These are phyloP conservation scores for Pseudocercospora fuligena DNA, from an alignment of 2,329 filamentous ascomycete species.

Conservation along the genomic window DNA sequence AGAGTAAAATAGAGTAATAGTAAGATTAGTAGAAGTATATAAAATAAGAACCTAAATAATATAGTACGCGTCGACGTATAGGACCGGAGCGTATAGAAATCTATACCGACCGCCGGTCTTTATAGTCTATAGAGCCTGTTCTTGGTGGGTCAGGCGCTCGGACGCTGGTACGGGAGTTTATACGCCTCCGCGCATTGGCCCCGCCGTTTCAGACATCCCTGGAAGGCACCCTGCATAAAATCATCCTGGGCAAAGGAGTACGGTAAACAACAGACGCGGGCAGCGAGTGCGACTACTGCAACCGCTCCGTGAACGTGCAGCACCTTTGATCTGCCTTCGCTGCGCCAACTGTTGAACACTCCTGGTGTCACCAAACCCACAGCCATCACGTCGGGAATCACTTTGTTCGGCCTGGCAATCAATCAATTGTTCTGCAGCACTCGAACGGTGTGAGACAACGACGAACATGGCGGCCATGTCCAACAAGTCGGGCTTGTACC, in stretches of 20 bases:
- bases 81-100: too few species aligned
- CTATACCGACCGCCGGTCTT: too few species aligned
- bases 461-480: conserved; percentile 22
- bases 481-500: conserved; percentile 49
- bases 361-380: not conserved
- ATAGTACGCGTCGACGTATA: too few species aligned
- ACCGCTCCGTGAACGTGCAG: too few species aligned
- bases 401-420: not conserved
- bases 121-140: too few species aligned
- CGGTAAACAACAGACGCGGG: not conserved
- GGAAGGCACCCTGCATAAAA: not conserved
- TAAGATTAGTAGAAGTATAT: too few species aligned
- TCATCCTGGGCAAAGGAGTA: not conserved
- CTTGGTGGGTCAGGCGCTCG: too few species aligned
- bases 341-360: not conserved
- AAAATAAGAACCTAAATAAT: too few species aligned
- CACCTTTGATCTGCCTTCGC: not conserved
- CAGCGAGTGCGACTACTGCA: too few species aligned
- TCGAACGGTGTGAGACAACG: conserved; percentile 6
- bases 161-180: too few species aligned
- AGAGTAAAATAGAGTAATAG: too few species aligned
- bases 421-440: not conserved
- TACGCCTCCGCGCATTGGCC: not conserved
- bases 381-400: not conserved
- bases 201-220: not conserved